phyloP scores from a whole-genome alignment of 2,329 filamentous ascomycete genomes.

The Sphaerulina vaccinii region DNA sequence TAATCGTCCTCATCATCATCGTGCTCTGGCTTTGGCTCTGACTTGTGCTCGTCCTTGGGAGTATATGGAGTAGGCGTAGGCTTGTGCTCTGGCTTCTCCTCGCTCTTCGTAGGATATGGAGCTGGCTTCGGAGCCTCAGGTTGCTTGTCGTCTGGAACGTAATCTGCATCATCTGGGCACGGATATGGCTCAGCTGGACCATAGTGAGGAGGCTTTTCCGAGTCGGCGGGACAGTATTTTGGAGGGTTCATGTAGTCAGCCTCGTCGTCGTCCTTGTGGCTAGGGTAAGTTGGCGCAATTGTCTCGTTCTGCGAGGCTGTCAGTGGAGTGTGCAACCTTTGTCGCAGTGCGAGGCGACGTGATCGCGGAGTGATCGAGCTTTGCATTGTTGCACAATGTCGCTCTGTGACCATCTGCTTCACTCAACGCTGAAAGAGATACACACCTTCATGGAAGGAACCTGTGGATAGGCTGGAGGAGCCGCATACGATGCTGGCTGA shows the following conservation, averaged over 20 bases:
- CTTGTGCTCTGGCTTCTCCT: neutral
- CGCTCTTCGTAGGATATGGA: too few species aligned
- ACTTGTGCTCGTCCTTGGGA: neutral
- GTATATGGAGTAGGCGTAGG: neutral
- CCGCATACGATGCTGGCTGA: constrained; percentile 1
- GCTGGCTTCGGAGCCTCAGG: neutral
- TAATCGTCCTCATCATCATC: too few species aligned
- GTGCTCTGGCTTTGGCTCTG: neutral
- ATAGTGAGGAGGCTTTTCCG: constrained; percentile 8
- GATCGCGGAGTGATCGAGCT: too few species aligned
- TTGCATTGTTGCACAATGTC: neutral
- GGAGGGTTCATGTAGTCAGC: constrained; percentile 10
- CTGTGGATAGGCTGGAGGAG: constrained; percentile 3
- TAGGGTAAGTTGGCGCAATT: neutral
- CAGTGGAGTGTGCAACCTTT: neutral
- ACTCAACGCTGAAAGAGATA: neutral
- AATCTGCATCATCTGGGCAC: neutral
- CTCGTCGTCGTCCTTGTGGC: neutral
- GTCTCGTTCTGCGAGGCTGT: neutral
- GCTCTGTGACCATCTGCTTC: too few species aligned
- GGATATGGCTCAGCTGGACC: constrained; percentile 8
- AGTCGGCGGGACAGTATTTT: constrained; percentile 1
- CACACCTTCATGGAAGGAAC: neutral
- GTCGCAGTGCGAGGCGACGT: neutral
- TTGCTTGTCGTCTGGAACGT: neutral